These are phyloP conservation scores for Xylariales sp. DNA, from an alignment of 2,329 filamentous ascomycete genomes.

Conservation along the genomic window DNA sequence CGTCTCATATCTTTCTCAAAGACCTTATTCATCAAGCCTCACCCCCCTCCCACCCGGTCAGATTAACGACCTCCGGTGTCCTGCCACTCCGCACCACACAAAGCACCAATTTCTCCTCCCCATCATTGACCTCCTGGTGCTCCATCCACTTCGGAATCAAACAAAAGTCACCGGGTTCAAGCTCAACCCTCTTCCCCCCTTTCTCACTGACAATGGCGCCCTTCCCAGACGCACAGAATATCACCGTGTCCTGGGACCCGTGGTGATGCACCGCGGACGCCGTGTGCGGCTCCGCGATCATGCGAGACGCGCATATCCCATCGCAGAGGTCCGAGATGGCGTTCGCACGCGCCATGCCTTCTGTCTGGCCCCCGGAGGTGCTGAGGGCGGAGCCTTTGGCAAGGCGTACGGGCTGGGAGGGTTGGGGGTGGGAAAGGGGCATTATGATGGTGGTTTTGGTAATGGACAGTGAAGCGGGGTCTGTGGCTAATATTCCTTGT, in stretches of 20 bases:
- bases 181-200: slow-evolving; percentile 39
- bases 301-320: slow-evolving; percentile 44
- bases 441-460: background rate
- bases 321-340: slow-evolving; percentile 44
- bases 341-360: slow-evolving; percentile 43
- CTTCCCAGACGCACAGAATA: slow-evolving; percentile 44
- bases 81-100: slow-evolving; percentile 45
- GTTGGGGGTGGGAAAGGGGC: slow-evolving; percentile 15
- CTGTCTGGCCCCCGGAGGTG: slow-evolving; percentile 41
- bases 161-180: slow-evolving; percentile 47
- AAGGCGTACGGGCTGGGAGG: slow-evolving; percentile 29
- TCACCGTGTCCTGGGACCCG: slow-evolving; percentile 47
- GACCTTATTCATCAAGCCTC: background rate
- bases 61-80: slow-evolving; percentile 43
- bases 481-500: too few relatives aligned
- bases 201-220: slow-evolving; percentile 46
- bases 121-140: slow-evolving; percentile 53
- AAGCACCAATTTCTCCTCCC: slow-evolving; percentile 49
- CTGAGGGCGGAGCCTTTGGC: slow-evolving; percentile 29
- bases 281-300: slow-evolving; percentile 23
- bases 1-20: too few relatives aligned
- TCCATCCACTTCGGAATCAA: slow-evolving; percentile 49
- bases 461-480: too few relatives aligned
- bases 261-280: slow-evolving; percentile 49
- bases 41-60: slow-evolving; percentile 39